Evolutionary conservation across 768 basidiomycete genomes (phyloP).

Genomic region (Xerocomus brunneocitrinus): DNA sequence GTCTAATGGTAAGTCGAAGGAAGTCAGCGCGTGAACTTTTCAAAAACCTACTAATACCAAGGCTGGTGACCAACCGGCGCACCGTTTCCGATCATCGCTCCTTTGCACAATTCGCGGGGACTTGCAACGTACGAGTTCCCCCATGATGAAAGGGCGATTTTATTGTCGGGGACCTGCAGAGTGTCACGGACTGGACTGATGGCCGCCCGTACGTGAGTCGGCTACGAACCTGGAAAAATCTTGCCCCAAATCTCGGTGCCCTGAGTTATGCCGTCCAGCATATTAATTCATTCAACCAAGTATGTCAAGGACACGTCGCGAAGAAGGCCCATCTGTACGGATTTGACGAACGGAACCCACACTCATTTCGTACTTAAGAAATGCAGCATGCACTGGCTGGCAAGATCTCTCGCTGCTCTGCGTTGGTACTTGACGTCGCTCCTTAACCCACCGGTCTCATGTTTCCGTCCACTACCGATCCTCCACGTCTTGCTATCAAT

Average conservation of each 20-base stretch:
- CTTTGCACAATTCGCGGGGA: too few relatives aligned
- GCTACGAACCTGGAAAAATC: neutral
- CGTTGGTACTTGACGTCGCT: neutral
- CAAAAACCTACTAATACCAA: too few relatives aligned
- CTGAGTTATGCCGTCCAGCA: neutral
- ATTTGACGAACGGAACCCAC: neutral
- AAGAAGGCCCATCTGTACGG: neutral
- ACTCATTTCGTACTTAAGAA: neutral
- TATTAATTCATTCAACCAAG: neutral
- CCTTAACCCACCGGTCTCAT: neutral
- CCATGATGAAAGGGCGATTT: too few relatives aligned
- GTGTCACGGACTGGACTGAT: neutral
- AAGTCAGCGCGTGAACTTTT: too few relatives aligned
- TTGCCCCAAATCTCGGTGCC: neutral
- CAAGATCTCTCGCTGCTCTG: neutral
- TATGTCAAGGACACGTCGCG: neutral
- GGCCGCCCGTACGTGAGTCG: neutral
- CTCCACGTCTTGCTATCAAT: conserved; percentile 28
- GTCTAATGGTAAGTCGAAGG: too few relatives aligned
- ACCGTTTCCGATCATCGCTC: too few relatives aligned
- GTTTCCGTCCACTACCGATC: neutral
- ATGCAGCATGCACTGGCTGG: neutral
- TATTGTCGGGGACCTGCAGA: too few relatives aligned
- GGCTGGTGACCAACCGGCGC: too few relatives aligned
- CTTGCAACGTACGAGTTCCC: too few relatives aligned